Evolutionary conservation across 2,329 filamentous ascomycete genomes (phyloP), one percentile per base, ranked within the genome.

Genomic region (Nothomitra cinnamomea): DNA sequence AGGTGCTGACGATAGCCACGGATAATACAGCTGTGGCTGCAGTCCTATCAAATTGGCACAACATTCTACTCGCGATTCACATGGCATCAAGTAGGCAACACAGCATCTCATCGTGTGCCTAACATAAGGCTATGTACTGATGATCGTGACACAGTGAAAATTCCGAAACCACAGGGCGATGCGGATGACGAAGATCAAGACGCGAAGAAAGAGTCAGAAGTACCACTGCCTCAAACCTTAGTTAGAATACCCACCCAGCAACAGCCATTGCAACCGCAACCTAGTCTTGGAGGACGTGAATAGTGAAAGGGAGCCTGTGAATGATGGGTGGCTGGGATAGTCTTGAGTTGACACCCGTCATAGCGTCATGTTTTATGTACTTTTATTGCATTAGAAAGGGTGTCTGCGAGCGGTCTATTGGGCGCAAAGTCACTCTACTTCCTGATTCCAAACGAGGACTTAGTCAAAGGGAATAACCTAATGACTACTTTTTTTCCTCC

Each of bases 31-130:
- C 84, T 56, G 87, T 94, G 61, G 86, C 87, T 40, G 77, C 82
- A n/a, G 86, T 94, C 21, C 72, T 94, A 64, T 78, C 82, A 53
- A 94, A 92, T 65, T 94, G 87, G 87, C 83, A 89, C 66, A 89
- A 87, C 61, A 86, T 94, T 58, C 74, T 94, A 56, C 76, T 83
- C 58, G 85, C 85, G 42, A 89, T 94, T 62, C 84, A 84, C 63
- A 89, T 92, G 84, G 87, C 87, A 57, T 89, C 84, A 56, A 76
- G 85, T 89, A 74, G 63, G 79, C 70, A 45, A 60, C 53, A 22
- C 48, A 50, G 48, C n/a, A 49, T 55, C 57, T 63, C 56, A 61
- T 28, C 45, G 28, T 38, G 25, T 38, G 12, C 49, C 22, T 22
- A 19, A 42, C 15, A 35, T 13, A 10, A 21, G 7, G 51, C 57